These are phyloP conservation scores for Ormosia emarginata DNA, from an alignment of 306 rosid species.

Conservation along the genomic window DNA sequence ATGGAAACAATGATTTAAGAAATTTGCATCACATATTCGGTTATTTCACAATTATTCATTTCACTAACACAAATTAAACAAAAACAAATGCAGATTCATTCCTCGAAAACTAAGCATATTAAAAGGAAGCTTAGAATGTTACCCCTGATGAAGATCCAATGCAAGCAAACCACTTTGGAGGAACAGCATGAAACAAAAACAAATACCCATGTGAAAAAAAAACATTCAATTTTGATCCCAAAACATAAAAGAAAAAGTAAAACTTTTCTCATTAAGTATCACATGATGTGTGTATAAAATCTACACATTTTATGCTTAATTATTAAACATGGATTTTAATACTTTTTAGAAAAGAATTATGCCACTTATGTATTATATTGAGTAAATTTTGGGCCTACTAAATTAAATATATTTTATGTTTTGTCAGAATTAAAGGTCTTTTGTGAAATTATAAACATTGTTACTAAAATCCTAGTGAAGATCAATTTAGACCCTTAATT, in stretches of 20 bases:
- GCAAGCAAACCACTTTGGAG: not conserved
- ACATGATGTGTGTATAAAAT: too few relatives aligned
- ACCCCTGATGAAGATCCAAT: conserved; percentile 1
- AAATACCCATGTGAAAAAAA: conserved; percentile 1
- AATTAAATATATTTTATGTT: too few relatives aligned
- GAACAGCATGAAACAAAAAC: not conserved
- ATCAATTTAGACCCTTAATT: too few relatives aligned
- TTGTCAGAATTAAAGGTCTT: too few relatives aligned
- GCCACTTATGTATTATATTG: too few relatives aligned
- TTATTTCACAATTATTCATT: not conserved
- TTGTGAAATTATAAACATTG: too few relatives aligned
- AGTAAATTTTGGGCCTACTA: too few relatives aligned
- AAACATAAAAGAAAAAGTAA: not conserved
- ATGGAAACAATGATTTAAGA: not conserved
- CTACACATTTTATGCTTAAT: too few relatives aligned
- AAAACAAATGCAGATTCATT: not conserved
- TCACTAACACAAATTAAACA: not conserved
- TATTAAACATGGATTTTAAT: too few relatives aligned
- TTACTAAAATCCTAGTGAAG: too few relatives aligned
- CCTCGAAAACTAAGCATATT: not conserved
- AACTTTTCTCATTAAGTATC: not conserved
- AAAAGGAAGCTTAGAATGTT: not conserved
- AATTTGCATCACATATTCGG: not conserved
- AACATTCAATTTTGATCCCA: not conserved
- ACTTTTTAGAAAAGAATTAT: too few relatives aligned